Evolutionary conservation across 2,329 filamentous ascomycete genomes (phyloP).

Genomic region (Clarireedia hainanense): DNA sequence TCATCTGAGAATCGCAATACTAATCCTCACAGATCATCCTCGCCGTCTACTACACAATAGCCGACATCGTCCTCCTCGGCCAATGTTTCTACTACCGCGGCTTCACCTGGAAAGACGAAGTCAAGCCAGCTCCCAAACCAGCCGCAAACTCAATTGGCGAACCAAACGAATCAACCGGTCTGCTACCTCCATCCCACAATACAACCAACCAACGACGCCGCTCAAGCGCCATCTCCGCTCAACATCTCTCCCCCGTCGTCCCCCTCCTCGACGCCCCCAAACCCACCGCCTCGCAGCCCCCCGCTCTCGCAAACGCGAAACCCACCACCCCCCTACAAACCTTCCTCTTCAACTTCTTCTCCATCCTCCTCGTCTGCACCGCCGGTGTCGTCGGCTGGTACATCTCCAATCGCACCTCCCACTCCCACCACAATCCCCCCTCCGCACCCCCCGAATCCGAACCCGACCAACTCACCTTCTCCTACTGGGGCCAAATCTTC

Average conservation of each 20-base stretch:
- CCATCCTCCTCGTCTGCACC: conserved; percentile 72
- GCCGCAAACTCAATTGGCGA: conserved; percentile 20
- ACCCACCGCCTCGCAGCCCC: conserved; percentile 28
- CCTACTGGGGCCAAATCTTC: conserved; percentile 76
- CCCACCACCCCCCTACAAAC: conserved; percentile 47
- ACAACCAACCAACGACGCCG: conserved; percentile 40
- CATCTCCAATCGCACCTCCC: conserved; percentile 44
- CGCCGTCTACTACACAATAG: conserved; percentile 89
- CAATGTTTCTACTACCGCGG: conserved; percentile 97
- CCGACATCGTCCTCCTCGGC: conserved; percentile 76
- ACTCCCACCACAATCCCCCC: conserved; percentile 20
- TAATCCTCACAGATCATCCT: conserved; percentile 57
- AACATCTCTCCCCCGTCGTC: conserved; percentile 72
- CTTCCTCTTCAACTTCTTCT: conserved; percentile 64
- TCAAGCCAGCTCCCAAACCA: conserved; percentile 36
- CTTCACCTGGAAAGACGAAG: conserved; percentile 57
- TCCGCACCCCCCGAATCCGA: conserved; percentile 35
- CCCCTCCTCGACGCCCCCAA: conserved; percentile 57
- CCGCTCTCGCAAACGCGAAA: conserved; percentile 34
- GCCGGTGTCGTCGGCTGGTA: conserved; percentile 85
- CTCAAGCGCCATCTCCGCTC: conserved; percentile 47
- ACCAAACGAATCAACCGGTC: conserved; percentile 45
- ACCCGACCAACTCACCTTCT: conserved; percentile 54
- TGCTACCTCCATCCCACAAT: conserved; percentile 34
- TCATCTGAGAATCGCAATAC: not conserved